A percentile compares a stretch with the other conserved stretches of the same genome.
Conservation (phyloP, 2,329 filamentous ascomycete species). For the Tolypocladium cylindrosporum region DNA sequence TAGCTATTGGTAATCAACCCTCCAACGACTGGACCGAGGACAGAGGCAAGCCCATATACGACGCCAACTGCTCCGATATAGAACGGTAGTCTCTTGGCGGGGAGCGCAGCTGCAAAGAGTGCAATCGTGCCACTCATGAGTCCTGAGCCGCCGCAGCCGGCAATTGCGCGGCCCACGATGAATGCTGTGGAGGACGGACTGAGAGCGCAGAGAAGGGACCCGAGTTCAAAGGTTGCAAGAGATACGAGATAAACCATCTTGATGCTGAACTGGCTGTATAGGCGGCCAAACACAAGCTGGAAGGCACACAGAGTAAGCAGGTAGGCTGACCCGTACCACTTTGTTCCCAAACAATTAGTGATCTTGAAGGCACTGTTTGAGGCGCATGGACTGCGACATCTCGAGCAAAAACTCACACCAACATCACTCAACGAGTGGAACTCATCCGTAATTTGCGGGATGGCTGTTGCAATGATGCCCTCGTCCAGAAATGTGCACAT, state of each 20-base stretch:
- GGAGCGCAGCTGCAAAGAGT: neutral
- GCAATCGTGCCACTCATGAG: constrained; percentile 1
- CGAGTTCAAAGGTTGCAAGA: neutral
- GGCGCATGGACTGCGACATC: neutral
- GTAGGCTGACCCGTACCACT: neutral
- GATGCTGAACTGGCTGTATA: neutral
- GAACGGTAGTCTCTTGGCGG: neutral
- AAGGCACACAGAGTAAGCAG: neutral
- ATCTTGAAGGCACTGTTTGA: neutral
- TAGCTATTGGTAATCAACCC: neutral
- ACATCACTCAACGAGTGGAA: constrained; percentile 1
- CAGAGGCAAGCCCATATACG: neutral
- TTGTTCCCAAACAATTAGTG: neutral
- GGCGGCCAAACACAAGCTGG: constrained; percentile 1
- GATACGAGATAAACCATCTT: neutral
- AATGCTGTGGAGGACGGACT: neutral
- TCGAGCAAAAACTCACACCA: neutral
- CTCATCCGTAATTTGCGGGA: neutral
- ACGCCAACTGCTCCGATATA: neutral
- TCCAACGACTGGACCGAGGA: neutral
- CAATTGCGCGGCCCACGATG: neutral
- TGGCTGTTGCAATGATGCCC: constrained; percentile 1
- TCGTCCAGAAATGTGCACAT: constrained; percentile 2
- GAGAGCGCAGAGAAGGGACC: neutral
- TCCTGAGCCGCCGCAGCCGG: neutral